Evolutionary conservation across 2,329 filamentous ascomycete genomes (phyloP).

Genomic region (Xenoacremonium recifei): DNA sequence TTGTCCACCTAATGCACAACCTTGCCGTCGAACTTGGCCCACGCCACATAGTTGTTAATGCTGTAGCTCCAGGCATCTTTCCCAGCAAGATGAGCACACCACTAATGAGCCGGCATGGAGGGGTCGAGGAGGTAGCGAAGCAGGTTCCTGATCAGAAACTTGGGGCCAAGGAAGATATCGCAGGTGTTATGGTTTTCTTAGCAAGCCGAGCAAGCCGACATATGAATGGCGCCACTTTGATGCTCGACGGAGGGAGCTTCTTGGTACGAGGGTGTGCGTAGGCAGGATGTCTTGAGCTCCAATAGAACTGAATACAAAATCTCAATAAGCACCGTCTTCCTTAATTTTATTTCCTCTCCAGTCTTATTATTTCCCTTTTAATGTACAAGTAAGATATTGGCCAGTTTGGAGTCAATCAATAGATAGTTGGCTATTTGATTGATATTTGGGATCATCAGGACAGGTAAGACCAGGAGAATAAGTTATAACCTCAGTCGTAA

Average conservation of each 20-base stretch:
- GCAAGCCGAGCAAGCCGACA: conserved; percentile 1
- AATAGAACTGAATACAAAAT: too few species aligned
- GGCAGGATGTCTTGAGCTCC: too few species aligned
- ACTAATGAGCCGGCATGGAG: conserved; percentile 2
- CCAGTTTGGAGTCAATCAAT: too few species aligned
- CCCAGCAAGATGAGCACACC: conserved; percentile 3
- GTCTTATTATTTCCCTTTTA: too few species aligned
- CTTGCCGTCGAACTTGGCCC: conserved; percentile 4
- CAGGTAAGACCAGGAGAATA: too few species aligned
- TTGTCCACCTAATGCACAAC: conserved; percentile 4
- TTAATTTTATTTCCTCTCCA: too few species aligned
- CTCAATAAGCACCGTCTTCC: too few species aligned
- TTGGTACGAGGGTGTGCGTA: conserved; percentile 5
- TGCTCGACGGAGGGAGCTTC: conserved; percentile 3
- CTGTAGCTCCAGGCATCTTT: conserved; percentile 2
- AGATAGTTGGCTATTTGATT: too few species aligned
- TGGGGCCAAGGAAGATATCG: conserved; percentile 4
- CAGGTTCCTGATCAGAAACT: conserved; percentile 3
- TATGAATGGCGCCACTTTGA: conserved; percentile 4
- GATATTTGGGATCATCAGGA: too few species aligned
- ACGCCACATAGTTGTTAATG: conserved; percentile 1
- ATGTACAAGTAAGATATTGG: too few species aligned
- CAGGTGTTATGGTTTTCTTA: conserved; percentile 5
- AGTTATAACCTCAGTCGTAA: too few species aligned
- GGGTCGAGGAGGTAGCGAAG: conserved; percentile 1